Base-by-base conservation (phyloP, 2,329 filamentous ascomycete species). In the Claviceps humidiphila region DNA sequence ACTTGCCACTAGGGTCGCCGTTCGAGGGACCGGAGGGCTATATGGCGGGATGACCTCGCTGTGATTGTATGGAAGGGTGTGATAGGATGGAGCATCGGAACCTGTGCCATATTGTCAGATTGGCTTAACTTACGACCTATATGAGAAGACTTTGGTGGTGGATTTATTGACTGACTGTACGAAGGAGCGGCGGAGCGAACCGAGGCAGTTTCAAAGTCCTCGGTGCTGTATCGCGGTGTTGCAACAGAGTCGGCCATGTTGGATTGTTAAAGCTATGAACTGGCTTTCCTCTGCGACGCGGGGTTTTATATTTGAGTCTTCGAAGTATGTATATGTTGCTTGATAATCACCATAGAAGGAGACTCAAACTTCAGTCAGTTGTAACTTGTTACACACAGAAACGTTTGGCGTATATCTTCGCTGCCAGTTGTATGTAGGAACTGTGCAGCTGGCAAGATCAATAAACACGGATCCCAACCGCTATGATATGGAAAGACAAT, bases 121-220 rank as follows among this genome's bases (percentile, higher is more conserved):
- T 11, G 30, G 1, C 30, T 34, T 34, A 4, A 11, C 30, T 34
- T 34, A 34, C 30, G 4, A 9, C 2, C n/a, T n/a, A 4, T 30
- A 30, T 52, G 16, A 30, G 20, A 26, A 43, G 30, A 17, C 37
- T 22, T 22, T n/a, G n/a, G n/a, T 26, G 47, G 14, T 26, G 4
- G 13, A 5, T 17, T 9, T 11, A 34, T 43, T 22, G 40, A 69
- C 76, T 73, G 59, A 81, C 78, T 71, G 64, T 85, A 85, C 9
- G 82, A 85, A 42, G 82, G 82, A n/a, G 82, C 81, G 7, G 76
- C 76, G 17, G 82, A 85, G 58, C 73, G 79, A 55, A 86, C 77
- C 9, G 83, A 86, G 6, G 78, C 75, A 22, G 82, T 84, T 59
- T 86, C 82, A 54, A 83, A 80, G 63, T 85, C 82, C 54, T 80